A percentile compares a stretch with the other conserved stretches of the same genome.
phyloP scores from a whole-genome alignment of 2,329 filamentous ascomycete genomes.

The Aspergillus sp. region DNA sequence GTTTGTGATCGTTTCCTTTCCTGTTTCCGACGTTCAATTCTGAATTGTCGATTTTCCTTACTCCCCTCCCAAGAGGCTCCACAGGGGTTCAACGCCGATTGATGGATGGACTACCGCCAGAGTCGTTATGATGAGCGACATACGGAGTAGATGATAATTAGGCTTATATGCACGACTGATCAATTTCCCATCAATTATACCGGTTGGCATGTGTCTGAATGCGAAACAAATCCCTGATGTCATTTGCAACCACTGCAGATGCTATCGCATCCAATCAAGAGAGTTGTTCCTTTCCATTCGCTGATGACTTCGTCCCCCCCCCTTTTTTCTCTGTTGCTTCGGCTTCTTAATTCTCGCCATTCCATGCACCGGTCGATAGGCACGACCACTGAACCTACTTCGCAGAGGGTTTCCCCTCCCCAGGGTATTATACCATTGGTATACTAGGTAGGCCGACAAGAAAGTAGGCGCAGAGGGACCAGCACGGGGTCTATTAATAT shows the following conservation, averaged over 20 bases:
- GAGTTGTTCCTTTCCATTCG: not conserved
- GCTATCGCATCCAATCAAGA: not conserved
- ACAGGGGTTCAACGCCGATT: not conserved
- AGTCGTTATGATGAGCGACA: not conserved
- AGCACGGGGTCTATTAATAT: not conserved
- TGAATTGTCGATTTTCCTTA: not conserved
- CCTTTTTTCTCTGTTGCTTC: not conserved
- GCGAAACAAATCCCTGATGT: not conserved
- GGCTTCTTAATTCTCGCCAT: not conserved
- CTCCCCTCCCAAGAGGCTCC: not conserved
- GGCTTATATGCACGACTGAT: not conserved
- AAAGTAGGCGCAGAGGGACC: not conserved
- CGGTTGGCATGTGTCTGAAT: not conserved
- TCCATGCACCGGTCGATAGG: not conserved
- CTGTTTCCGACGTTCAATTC: not conserved
- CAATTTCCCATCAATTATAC: not conserved
- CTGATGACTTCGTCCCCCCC: not conserved
- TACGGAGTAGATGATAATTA: not conserved
- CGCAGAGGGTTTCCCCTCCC: not conserved
- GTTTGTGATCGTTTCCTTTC: not conserved
- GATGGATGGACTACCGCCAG: not conserved
- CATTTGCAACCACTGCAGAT: not conserved
- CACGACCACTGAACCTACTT: not conserved
- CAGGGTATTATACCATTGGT: not conserved
- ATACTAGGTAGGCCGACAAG: not conserved